Percentiles rank a stretch among this genome's conserved stretches.
These are phyloP conservation scores for Candida tallmaniae DNA, from an alignment of 805 yeast genomes.

Conservation along the genomic window DNA sequence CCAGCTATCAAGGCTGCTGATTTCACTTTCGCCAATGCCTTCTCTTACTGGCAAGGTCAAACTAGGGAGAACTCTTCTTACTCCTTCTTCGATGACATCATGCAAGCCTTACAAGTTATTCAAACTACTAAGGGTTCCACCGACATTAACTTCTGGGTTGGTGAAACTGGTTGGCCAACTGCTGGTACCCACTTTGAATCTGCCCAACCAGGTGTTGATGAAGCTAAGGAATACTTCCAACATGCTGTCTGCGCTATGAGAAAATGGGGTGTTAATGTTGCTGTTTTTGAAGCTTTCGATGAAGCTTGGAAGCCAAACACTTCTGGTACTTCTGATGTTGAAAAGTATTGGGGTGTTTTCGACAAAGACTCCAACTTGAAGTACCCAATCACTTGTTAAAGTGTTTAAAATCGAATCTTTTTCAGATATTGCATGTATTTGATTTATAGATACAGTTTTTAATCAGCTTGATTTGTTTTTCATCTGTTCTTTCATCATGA, in stretches of 20 bases:
- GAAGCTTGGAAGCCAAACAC: conserved; percentile 95
- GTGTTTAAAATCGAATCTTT: neutral
- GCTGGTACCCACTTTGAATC: conserved; percentile 68
- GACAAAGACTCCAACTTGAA: conserved; percentile 43
- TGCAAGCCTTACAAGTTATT: conserved; percentile 91
- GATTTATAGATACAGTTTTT: conserved; percentile 3
- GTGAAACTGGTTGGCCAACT: conserved; percentile 98
- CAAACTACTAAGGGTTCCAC: conserved; percentile 85
- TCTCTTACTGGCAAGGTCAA: conserved; percentile 99
- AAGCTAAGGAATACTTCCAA: conserved; percentile 81
- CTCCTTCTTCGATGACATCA: conserved; percentile 93
- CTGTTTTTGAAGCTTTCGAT: conserved; percentile 92
- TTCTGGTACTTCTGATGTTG: conserved; percentile 81
- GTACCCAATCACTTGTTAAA: conserved; percentile 31
- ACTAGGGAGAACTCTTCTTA: conserved; percentile 74
- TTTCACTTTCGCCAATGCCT: conserved; percentile 87
- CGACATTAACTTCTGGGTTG: conserved; percentile 88
- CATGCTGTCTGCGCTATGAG: conserved; percentile 89
- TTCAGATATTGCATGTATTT: neutral
- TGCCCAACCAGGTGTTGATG: conserved; percentile 63
- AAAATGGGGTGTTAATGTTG: conserved; percentile 93
- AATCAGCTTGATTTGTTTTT: neutral
- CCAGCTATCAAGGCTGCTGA: conserved; percentile 80
- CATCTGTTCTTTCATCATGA: neutral
- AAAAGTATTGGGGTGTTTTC: conserved; percentile 94